Base-by-base conservation (phyloP, 345 rosid genomes). In the Excoecaria cochinchinensis region DNA sequence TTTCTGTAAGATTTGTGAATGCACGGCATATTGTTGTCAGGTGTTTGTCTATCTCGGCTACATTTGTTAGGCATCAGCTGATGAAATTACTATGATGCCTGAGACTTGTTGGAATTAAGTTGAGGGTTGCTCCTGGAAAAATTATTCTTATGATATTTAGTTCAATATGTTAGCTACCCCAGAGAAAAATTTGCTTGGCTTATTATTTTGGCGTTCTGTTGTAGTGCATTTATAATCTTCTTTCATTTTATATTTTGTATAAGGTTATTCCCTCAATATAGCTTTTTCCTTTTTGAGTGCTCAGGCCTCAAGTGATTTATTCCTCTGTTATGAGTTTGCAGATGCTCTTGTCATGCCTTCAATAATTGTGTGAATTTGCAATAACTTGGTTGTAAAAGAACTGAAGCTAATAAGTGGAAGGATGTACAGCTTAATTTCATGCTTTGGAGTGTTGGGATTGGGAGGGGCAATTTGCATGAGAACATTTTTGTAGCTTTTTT, bases 221-320 rank as follows among this genome's bases (percentile, higher is more conserved):
- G n/a, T 5, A 25, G 50, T 40, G 31, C 63, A 60, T n/a, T 60
- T 58, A 21, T 62, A 60, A 31, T 61, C 60, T n/a, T 38, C 16
- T 44, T 44, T 10, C 9, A 6, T 56, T 55, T 59, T 3, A 21
- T 8, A 6, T 50, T 5, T 44, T 13, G 48, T 46, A 47, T 65
- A 74, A 44, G 53, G 31, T 66, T 57, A 25, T 62, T 64, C 60
- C 25, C 12, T 48, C 69, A 12, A 46, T 46, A 67, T 36, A 51
- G 58, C 47, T 10, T 4, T 67, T 44, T 5, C 5, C 25, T 21
- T 59, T 53, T 39, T 46, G 25, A 31, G 46, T 53, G 31, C 50
- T 50, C 21, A 48, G 52, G 56, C 50, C 36, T 56, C 31, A 50
- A 67, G 53, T 62, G 68, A 13, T 58, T 21, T 64, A 53, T 24